Percentiles rank a stretch among this genome's conserved stretches.
Conservation (phyloP, 768 basidiomycete genomes). For the Amanita pallidorosea region DNA sequence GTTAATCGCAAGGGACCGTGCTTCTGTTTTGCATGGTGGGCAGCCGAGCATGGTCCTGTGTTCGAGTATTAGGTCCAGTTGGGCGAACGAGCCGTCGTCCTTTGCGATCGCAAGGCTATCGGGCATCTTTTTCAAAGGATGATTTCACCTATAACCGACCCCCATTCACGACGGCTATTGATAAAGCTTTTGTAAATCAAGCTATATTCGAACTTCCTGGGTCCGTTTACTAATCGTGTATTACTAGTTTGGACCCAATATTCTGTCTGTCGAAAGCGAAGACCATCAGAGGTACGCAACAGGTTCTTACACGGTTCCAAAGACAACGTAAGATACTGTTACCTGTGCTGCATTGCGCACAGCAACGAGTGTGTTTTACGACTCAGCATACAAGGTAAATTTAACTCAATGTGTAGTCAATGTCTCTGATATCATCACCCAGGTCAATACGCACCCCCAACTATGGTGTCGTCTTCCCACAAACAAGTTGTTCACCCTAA, state of each 20-base stretch:
- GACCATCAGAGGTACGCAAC: constrained; percentile 28
- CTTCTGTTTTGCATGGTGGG: constrained; percentile 33
- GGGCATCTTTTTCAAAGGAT: constrained; percentile 41
- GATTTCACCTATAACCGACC: constrained; percentile 37
- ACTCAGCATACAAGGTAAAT: constrained; percentile 37
- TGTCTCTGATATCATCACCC: no score
- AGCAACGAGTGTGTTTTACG: constrained; percentile 32
- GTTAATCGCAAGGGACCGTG: neutral
- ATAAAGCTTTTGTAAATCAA: constrained; percentile 25
- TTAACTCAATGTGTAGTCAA: neutral
- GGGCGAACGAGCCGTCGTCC: constrained; percentile 22
- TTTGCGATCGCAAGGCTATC: constrained; percentile 40
- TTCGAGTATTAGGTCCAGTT: constrained; percentile 27
- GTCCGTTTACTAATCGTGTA: neutral
- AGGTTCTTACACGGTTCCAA: neutral
- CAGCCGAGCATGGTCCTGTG: constrained; percentile 32
- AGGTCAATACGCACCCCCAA: no score
- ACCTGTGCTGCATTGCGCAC: neutral
- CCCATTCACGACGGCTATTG: constrained; percentile 19
- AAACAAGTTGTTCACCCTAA: no score
- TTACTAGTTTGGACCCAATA: constrained; percentile 26
- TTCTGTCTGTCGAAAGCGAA: constrained; percentile 32
- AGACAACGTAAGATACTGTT: constrained; percentile 33
- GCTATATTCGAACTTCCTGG: neutral
- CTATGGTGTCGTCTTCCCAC: no score